These are phyloP conservation scores for Smittium culicis DNA, from an alignment of 371 early-diverging fungal species.

Conservation along the genomic window DNA sequence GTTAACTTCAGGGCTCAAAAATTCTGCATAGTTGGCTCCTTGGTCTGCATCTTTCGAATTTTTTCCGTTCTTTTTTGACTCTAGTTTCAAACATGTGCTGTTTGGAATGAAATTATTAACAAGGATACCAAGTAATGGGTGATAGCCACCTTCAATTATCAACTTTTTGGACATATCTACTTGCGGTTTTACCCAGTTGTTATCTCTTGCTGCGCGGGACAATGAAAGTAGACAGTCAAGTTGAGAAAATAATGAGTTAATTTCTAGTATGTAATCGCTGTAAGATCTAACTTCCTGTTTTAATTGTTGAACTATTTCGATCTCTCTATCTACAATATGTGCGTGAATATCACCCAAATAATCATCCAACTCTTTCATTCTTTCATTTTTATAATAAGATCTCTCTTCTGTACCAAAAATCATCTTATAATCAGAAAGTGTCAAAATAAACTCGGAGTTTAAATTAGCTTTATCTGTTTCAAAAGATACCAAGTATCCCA, in stretches of 20 bases:
- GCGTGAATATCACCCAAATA: slow-evolving; percentile 38
- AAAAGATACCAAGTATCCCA: slow-evolving; percentile 36
- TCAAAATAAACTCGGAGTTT: background rate
- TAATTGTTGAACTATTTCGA: slow-evolving; percentile 12
- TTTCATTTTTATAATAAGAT: slow-evolving; percentile 35
- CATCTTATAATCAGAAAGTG: background rate
- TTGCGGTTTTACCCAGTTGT: slow-evolving; percentile 5
- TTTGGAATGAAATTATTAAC: slow-evolving; percentile 9
- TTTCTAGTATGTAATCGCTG: background rate
- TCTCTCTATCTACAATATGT: slow-evolving; percentile 29
- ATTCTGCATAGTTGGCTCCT: too few relatives aligned
- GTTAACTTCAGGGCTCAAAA: too few relatives aligned
- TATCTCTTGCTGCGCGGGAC: background rate
- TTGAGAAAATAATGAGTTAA: background rate
- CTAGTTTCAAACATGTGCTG: background rate
- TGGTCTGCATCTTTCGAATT: too few relatives aligned
- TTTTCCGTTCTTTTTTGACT: too few relatives aligned
- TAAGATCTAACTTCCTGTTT: slow-evolving; percentile 5
- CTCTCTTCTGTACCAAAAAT: slow-evolving; percentile 34
- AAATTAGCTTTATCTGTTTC: slow-evolving; percentile 9
- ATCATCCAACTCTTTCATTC: slow-evolving; percentile 36
- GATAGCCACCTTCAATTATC: background rate
- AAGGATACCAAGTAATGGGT: slow-evolving; percentile 7
- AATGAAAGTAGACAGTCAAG: slow-evolving; percentile 7
- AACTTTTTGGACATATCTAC: background rate